phyloP scores from a whole-genome alignment of 441 rosid species.

The Aleurites moluccanus region DNA sequence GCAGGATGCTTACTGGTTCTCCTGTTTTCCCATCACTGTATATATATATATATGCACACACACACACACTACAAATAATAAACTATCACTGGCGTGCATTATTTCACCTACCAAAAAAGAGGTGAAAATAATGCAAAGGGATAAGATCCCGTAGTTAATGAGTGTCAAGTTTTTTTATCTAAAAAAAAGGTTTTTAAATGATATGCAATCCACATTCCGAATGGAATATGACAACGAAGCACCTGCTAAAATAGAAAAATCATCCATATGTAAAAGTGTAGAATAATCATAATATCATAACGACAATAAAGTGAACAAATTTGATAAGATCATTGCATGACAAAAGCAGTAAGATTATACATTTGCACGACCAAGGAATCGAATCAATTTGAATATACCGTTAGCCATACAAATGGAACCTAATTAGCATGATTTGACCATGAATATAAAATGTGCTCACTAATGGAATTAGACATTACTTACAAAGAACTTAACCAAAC shows the following conservation, averaged over 20 bases:
- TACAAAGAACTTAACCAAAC: not conserved
- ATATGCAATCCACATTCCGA: not conserved
- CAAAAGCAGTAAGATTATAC: slow-evolving; percentile 1
- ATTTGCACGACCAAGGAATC: not conserved
- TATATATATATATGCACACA: not conserved
- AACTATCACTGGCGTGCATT: not conserved
- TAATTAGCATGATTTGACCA: slow-evolving; percentile 15
- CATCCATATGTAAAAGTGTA: slow-evolving; percentile 5
- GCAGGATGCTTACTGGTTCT: not conserved
- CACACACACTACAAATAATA: not conserved
- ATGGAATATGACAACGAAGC: not conserved
- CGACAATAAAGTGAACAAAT: slow-evolving; percentile 5
- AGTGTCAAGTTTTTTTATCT: not conserved
- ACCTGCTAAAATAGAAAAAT: slow-evolving; percentile 1
- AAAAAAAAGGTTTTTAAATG: not conserved
- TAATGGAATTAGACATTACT: not conserved
- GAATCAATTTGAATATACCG: not conserved
- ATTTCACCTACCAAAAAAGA: not conserved
- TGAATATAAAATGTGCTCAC: not conserved
- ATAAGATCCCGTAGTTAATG: not conserved
- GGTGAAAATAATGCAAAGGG: not conserved
- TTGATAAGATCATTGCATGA: not conserved
- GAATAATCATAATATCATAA: slow-evolving; percentile 12
- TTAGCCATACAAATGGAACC: slow-evolving; percentile 6
- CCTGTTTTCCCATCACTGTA: not conserved